Conservation (phyloP, 2,329 filamentous ascomycete species). For the Penicillium occitanis region DNA sequence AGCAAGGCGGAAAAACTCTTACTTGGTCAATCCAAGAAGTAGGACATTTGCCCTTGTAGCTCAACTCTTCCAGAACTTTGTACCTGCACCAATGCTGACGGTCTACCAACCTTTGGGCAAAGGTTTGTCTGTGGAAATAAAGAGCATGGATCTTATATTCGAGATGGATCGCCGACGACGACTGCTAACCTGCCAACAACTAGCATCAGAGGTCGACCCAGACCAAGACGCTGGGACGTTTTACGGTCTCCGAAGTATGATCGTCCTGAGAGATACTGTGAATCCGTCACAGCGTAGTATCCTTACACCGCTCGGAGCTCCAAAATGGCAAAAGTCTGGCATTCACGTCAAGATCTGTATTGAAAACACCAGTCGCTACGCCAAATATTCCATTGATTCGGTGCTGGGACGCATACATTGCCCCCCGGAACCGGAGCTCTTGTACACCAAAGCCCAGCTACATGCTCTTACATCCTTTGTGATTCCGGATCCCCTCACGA, state of each 20-base stretch:
- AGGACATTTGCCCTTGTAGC: conserved; percentile 42
- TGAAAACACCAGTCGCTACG: conserved; percentile 42
- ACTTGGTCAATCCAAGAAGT: conserved; percentile 51
- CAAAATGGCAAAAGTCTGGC: conserved; percentile 29
- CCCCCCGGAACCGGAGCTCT: conserved; percentile 54
- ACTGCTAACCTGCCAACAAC: conserved; percentile 42
- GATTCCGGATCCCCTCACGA: conserved; percentile 59
- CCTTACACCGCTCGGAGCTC: conserved; percentile 39
- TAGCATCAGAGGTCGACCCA: conserved; percentile 54
- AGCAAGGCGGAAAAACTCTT: neutral
- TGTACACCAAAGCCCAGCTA: conserved; percentile 58
- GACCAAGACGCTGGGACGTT: conserved; percentile 61
- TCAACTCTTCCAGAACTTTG: conserved; percentile 53
- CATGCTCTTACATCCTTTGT: conserved; percentile 63
- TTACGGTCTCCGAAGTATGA: conserved; percentile 60
- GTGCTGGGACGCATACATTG: conserved; percentile 59
- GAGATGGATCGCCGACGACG: conserved; percentile 43
- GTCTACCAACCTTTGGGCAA: conserved; percentile 33
- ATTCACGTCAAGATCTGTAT: conserved; percentile 48
- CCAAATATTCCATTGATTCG: conserved; percentile 55
- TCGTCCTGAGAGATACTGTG: conserved; percentile 53
- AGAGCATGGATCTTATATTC: conserved; percentile 56
- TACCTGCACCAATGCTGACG: conserved; percentile 44
- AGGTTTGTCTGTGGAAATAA: conserved; percentile 47
- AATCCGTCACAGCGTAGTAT: conserved; percentile 51